Evolutionary conservation across 1,284 basidiomycete genomes (phyloP).

Genomic region (Boletus smithii): DNA sequence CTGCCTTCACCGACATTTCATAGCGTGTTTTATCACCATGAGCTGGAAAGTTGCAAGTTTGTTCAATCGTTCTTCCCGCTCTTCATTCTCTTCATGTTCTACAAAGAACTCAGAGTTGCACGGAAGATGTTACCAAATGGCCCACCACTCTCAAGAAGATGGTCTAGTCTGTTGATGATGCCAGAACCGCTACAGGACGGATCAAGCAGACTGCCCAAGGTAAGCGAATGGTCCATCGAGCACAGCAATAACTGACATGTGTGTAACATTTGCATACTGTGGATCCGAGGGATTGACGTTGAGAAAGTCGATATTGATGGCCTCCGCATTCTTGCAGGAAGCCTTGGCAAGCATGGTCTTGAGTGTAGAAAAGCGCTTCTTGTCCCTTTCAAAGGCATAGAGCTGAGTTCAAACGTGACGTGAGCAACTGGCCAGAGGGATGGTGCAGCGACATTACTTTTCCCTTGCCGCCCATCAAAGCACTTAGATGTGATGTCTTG

Average conservation of each 20-base stretch:
- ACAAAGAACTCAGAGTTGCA: slow-evolving; percentile 17
- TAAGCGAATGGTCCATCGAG: slow-evolving; percentile 4
- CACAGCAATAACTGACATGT: slow-evolving; percentile 64
- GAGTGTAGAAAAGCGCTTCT: slow-evolving; percentile 75
- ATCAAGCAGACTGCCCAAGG: slow-evolving; percentile 67
- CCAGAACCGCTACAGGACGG: slow-evolving; percentile 93
- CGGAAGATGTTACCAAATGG: background rate
- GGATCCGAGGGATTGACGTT: slow-evolving; percentile 61
- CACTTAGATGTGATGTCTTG: slow-evolving; percentile 93
- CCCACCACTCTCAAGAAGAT: slow-evolving; percentile 70
- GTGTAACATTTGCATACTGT: slow-evolving; percentile 66
- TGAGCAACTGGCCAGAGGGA: slow-evolving; percentile 9
- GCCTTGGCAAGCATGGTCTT: slow-evolving; percentile 80
- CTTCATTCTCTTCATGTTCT: slow-evolving; percentile 49
- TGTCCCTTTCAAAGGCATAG: slow-evolving; percentile 84
- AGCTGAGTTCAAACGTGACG: slow-evolving; percentile 44
- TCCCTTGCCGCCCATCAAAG: slow-evolving; percentile 78
- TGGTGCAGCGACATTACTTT: slow-evolving; percentile 49
- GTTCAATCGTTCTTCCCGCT: slow-evolving; percentile 64
- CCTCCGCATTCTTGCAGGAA: slow-evolving; percentile 72
- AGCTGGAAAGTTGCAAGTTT: slow-evolving; percentile 87
- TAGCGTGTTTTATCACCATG: slow-evolving; percentile 92
- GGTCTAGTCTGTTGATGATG: slow-evolving; percentile 86
- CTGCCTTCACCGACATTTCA: slow-evolving; percentile 68
- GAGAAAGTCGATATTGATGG: slow-evolving; percentile 79